Conservation (phyloP, 2,329 filamentous ascomycete genomes). For the Trichophyton equinum region DNA sequence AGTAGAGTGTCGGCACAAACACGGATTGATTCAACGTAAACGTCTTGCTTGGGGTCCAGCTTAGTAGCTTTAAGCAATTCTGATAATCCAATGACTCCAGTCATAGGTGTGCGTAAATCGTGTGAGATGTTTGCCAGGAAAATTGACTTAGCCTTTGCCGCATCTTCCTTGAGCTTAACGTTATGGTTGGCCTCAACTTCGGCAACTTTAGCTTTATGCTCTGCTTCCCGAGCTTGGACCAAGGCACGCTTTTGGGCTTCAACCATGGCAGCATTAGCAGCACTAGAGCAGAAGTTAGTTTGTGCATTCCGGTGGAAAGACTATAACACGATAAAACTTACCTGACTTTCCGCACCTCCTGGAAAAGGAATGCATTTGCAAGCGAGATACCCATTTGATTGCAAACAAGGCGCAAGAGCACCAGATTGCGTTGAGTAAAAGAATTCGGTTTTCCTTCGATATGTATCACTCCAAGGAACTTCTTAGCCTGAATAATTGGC, state of each 20-base stretch:
- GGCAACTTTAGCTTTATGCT: slow-evolving; percentile 52
- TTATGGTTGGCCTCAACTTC: slow-evolving; percentile 53
- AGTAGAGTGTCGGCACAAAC: slow-evolving; percentile 62
- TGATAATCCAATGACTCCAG: slow-evolving; percentile 75
- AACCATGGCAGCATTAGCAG: slow-evolving; percentile 53
- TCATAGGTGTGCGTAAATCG: slow-evolving; percentile 84
- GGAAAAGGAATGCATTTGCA: slow-evolving; percentile 52
- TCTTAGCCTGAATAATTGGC: slow-evolving; percentile 49
- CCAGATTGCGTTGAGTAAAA: slow-evolving; percentile 48
- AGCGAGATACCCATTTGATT: slow-evolving; percentile 54
- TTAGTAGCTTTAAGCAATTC: slow-evolving; percentile 48
- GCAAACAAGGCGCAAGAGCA: slow-evolving; percentile 44
- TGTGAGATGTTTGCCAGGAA: slow-evolving; percentile 91
- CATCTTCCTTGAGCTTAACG: slow-evolving; percentile 54
- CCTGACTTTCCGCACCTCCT: slow-evolving; percentile 46
- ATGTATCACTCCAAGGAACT: slow-evolving; percentile 49
- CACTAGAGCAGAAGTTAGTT: slow-evolving; percentile 22
- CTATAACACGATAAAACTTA: slow-evolving; percentile 5
- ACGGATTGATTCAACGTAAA: slow-evolving; percentile 51
- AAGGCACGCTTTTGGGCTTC: slow-evolving; percentile 52
- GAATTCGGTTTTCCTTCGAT: slow-evolving; percentile 51
- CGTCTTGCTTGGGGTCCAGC: slow-evolving; percentile 46
- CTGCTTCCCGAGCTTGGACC: slow-evolving; percentile 48
- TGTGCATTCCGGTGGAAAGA: not conserved
- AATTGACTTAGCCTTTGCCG: slow-evolving; percentile 66